Percentiles rank a stretch among this genome's conserved stretches.
Evolutionary conservation across 495 filamentous ascomycete species (phyloP).

Genomic region (Jackrogersella multiformis): DNA sequence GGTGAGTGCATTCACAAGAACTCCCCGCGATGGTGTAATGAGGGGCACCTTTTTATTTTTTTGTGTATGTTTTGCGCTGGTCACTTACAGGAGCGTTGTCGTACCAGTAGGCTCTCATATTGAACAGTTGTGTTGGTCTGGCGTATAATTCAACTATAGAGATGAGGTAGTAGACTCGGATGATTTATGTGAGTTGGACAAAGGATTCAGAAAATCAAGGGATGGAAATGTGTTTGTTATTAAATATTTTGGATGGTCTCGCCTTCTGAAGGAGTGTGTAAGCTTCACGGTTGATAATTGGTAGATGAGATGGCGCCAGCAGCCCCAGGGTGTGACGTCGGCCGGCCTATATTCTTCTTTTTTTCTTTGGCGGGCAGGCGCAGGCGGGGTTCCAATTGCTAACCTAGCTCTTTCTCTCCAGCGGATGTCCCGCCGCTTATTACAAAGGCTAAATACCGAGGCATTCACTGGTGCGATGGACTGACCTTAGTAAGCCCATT

Average conservation of each 20-base stretch:
- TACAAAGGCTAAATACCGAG: not conserved
- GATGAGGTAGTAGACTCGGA: not conserved
- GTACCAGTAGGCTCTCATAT: constrained; percentile 86
- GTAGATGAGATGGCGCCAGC: constrained; percentile 28
- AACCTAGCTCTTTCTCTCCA: constrained; percentile 1
- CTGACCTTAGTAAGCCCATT: constrained; percentile 1
- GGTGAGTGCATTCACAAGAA: constrained; percentile 23
- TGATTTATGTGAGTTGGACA: not conserved
- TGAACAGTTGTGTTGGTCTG: constrained; percentile 20
- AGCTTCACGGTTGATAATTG: constrained; percentile 6
- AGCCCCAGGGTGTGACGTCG: constrained; percentile 34
- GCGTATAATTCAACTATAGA: not conserved
- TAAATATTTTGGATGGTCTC: constrained; percentile 26
- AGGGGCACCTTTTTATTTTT: constrained; percentile 23
- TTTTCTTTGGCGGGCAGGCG: constrained; percentile 13
- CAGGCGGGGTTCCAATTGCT: too few relatives aligned
- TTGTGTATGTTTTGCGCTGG: not conserved
- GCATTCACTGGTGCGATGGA: not conserved
- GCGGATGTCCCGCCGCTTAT: not conserved
- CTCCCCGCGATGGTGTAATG: constrained; percentile 28
- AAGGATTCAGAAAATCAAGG: not conserved
- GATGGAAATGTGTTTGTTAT: constrained; percentile 15
- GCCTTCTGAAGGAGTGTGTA: not conserved
- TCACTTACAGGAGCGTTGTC: constrained; percentile 77
- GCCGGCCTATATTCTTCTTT: constrained; percentile 1